Evolutionary conservation across 2,329 filamentous ascomycete species (phyloP).

Genomic region (Alternaria arborescens): DNA sequence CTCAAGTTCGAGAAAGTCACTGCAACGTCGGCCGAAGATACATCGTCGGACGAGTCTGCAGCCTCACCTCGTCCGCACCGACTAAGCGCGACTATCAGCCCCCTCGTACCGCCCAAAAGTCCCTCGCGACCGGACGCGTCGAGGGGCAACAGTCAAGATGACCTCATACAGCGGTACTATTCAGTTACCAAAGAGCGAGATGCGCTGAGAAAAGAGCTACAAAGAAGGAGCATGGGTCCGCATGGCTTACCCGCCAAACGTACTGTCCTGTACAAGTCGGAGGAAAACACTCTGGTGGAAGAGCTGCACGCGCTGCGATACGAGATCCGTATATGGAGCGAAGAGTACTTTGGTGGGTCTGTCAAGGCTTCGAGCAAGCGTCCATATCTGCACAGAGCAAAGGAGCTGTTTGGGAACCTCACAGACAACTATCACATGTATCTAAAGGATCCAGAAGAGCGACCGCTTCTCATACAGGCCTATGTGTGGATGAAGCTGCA

Average conservation of each 20-base stretch:
- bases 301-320: constrained; percentile 46
- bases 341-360: constrained; percentile 46
- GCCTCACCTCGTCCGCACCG: constrained; percentile 33
- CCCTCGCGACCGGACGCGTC: constrained; percentile 45
- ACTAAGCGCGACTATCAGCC: constrained; percentile 32
- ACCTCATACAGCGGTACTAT: constrained; percentile 49
- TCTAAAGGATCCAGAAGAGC: constrained; percentile 42
- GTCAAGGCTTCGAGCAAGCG: constrained; percentile 38
- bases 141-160: constrained; percentile 47
- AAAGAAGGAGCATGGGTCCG: constrained; percentile 43
- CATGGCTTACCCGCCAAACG: constrained; percentile 39
- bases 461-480: constrained; percentile 48
- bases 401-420: constrained; percentile 44
- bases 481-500: constrained; percentile 49
- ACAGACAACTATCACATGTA: constrained; percentile 47
- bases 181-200: constrained; percentile 51
- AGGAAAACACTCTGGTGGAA: constrained; percentile 49
- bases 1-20: constrained; percentile 34
- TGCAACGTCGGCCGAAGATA: constrained; percentile 28
- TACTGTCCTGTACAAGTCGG: constrained; percentile 44
- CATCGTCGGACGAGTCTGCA: constrained; percentile 38
- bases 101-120: constrained; percentile 47
- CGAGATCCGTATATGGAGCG: constrained; percentile 47
- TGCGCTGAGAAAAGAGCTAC: constrained; percentile 47
- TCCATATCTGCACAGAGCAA: constrained; percentile 43